Conservation (phyloP, 1,284 basidiomycete species). For the Waitea zeae region DNA sequence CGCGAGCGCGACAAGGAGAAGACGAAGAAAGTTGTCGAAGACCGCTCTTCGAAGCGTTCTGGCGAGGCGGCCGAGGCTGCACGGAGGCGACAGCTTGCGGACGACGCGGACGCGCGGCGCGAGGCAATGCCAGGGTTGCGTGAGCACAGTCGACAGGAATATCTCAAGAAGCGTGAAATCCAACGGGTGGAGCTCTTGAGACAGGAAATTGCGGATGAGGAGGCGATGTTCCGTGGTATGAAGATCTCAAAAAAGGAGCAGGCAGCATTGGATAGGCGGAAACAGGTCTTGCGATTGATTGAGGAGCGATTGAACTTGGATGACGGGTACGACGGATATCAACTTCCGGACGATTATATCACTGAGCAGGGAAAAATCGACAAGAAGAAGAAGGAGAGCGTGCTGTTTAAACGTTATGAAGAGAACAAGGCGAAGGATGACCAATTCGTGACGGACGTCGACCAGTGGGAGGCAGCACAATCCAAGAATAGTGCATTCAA, state of each 20-base stretch:
- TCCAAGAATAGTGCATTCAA: conserved; percentile 79
- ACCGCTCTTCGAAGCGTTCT: conserved; percentile 61
- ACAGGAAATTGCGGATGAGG: conserved; percentile 87
- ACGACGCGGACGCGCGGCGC: conserved; percentile 65
- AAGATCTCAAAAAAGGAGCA: conserved; percentile 76
- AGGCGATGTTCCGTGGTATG: conserved; percentile 77
- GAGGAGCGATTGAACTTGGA: conserved; percentile 90
- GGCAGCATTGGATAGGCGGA: conserved; percentile 78
- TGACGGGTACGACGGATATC: conserved; percentile 88
- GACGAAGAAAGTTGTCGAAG: conserved; percentile 87
- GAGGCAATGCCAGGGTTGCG: conserved; percentile 74
- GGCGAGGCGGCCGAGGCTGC: conserved; percentile 74
- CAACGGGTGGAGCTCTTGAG: conserved; percentile 92
- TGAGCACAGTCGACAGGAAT: conserved; percentile 80
- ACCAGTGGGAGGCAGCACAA: conserved; percentile 92
- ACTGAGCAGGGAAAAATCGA: conserved; percentile 99
- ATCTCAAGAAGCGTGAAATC: conserved; percentile 88
- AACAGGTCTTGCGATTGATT: conserved; percentile 80
- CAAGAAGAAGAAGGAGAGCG: conserved; percentile 90
- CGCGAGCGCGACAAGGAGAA: conserved; percentile 70
- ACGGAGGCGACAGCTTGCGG: conserved; percentile 66
- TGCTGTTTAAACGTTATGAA: conserved; percentile 87
- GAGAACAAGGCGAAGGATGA: conserved; percentile 73
- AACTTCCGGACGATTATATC: conserved; percentile 91
- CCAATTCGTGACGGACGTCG: conserved; percentile 89